Evolutionary conservation across 2,329 filamentous ascomycete genomes (phyloP).

Genomic region (Colletotrichum cereale): DNA sequence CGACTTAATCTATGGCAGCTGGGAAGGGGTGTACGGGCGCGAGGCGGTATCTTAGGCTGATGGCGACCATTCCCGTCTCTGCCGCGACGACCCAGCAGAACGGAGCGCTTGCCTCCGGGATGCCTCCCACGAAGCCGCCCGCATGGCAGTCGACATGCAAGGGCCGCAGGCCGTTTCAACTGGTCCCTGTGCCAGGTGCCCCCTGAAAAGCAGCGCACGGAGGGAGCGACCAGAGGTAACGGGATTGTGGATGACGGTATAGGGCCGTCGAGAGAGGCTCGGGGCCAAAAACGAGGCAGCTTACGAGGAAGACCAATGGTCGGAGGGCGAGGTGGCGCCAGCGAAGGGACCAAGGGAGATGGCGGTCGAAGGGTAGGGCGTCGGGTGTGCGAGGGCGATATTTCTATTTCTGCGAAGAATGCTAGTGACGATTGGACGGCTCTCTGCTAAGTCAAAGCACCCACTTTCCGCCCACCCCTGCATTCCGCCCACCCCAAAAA

Average conservation of each 20-base stretch:
- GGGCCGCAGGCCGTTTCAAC: slow-evolving; percentile 47
- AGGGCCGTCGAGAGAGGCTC: slow-evolving; percentile 53
- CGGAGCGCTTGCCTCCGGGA: slow-evolving; percentile 53
- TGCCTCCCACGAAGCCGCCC: slow-evolving; percentile 58
- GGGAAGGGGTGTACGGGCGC: slow-evolving; percentile 66
- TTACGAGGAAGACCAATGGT: slow-evolving; percentile 54
- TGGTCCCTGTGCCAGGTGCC: slow-evolving; percentile 35
- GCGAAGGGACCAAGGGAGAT: slow-evolving; percentile 54
- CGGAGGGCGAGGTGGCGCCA: slow-evolving; percentile 59
- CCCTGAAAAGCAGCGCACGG: slow-evolving; percentile 53
- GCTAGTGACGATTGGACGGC: neutral
- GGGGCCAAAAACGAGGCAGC: slow-evolving; percentile 51
- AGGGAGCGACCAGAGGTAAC: slow-evolving; percentile 45
- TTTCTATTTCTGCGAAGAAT: slow-evolving; percentile 20
- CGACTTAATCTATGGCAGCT: slow-evolving; percentile 59
- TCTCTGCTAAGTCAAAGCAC: too few species aligned
- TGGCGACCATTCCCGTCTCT: slow-evolving; percentile 57
- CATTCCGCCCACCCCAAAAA: too few species aligned
- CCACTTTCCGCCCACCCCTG: too few species aligned
- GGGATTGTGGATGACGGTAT: slow-evolving; percentile 50
- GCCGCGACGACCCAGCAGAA: slow-evolving; percentile 52
- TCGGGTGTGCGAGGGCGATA: slow-evolving; percentile 44
- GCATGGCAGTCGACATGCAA: slow-evolving; percentile 60
- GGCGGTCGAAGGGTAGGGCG: slow-evolving; percentile 50
- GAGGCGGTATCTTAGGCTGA: slow-evolving; percentile 64